phyloP scores from a whole-genome alignment of 345 rosid genomes.

The Physaria fendleri region DNA sequence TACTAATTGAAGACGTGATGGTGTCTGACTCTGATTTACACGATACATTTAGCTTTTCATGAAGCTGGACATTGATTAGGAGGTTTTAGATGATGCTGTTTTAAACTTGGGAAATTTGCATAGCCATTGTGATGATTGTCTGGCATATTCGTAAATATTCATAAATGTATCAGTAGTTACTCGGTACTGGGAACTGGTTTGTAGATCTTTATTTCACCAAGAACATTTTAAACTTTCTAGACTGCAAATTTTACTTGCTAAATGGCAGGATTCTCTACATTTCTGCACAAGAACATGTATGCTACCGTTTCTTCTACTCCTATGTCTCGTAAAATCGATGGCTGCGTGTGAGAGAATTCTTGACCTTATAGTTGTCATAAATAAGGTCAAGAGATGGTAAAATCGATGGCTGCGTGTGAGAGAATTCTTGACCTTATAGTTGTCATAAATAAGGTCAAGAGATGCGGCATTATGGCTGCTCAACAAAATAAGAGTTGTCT shows the following conservation, averaged over 20 bases:
- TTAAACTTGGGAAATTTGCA: neutral
- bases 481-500: slow-evolving; percentile 3
- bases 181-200: neutral
- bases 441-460: neutral
- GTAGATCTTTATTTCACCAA: slow-evolving; percentile 10
- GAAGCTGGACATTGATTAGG: slow-evolving; percentile 13
- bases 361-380: no score
- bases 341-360: neutral
- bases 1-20: neutral
- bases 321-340: neutral
- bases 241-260: neutral
- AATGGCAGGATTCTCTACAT: no score
- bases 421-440: no score
- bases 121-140: slow-evolving; percentile 27
- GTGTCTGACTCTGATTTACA: slow-evolving; percentile 12
- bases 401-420: neutral
- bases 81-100: slow-evolving; percentile 12
- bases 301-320: slow-evolving; percentile 37
- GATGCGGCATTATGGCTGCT: neutral
- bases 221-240: slow-evolving; percentile 3
- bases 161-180: slow-evolving; percentile 14
- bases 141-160: slow-evolving; percentile 25
- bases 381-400: neutral
- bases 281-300: slow-evolving; percentile 53
- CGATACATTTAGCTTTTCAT: slow-evolving; percentile 5